A percentile compares a stretch with the other conserved stretches of the same genome.
phyloP scores from a whole-genome alignment of 257 asterid species.

The Penstemon eatonii region DNA sequence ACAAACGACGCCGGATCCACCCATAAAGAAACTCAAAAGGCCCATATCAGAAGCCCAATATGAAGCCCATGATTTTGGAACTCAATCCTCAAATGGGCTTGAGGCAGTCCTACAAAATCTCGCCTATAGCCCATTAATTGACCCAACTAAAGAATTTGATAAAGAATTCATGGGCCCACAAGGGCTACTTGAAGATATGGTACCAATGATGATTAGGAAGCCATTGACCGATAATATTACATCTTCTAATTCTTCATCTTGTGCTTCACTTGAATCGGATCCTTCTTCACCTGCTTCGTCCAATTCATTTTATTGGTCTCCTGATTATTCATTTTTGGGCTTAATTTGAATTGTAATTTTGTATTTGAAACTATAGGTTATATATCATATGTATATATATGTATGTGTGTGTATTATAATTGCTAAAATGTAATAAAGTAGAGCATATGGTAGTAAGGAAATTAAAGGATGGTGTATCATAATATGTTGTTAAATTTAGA shows the following conservation, averaged over 20 bases:
- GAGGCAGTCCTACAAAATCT: constrained; percentile 1
- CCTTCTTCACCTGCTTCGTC: constrained; percentile 66
- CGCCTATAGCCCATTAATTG: constrained; percentile 10
- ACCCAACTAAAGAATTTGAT: constrained; percentile 19
- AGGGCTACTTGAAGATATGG: constrained; percentile 92
- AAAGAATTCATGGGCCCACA: constrained; percentile 30
- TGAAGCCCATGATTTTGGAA: neutral
- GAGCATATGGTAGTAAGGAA: too few relatives aligned
- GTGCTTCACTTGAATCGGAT: constrained; percentile 43
- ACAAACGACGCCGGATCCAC: constrained; percentile 33
- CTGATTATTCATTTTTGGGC: constrained; percentile 29
- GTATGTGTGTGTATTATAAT: neutral
- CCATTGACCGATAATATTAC: constrained; percentile 37
- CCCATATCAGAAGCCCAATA: constrained; percentile 28
- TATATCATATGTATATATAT: neutral
- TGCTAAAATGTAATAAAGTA: too few relatives aligned
- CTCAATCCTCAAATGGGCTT: constrained; percentile 16
- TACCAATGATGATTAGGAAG: constrained; percentile 65
- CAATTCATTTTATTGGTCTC: constrained; percentile 55
- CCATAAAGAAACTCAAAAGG: constrained; percentile 57
- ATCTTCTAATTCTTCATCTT: constrained; percentile 47
- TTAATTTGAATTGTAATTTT: neutral
- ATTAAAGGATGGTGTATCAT: too few relatives aligned
- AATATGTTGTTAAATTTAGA: too few relatives aligned
- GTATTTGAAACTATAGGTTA: neutral